phyloP scores from a whole-genome alignment of 2,329 filamentous ascomycete genomes.

The Cladosporium sphaerospermum region DNA sequence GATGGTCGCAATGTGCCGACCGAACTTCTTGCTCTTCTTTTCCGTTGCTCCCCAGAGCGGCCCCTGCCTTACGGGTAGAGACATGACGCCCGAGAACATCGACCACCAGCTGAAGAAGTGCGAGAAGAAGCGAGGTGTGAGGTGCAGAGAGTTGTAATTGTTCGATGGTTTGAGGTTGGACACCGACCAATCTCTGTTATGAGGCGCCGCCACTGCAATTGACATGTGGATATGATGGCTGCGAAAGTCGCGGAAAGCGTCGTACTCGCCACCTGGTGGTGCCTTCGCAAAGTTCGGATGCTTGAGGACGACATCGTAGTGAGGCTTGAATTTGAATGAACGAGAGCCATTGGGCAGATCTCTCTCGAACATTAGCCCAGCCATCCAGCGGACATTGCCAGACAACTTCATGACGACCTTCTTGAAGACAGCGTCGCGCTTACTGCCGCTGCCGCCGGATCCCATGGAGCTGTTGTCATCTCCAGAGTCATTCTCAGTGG shows the following conservation, averaged over 20 bases:
- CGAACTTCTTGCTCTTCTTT: conserved; percentile 98
- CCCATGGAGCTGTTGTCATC: conserved; percentile 52
- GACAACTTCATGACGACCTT: conserved; percentile 99
- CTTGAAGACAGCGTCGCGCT: conserved; percentile 79
- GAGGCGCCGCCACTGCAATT: conserved; percentile 79
- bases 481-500: conserved; percentile 37
- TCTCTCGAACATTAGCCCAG: conserved; percentile 86
- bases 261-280: conserved; percentile 56
- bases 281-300: conserved; percentile 67
- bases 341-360: conserved; percentile 65
- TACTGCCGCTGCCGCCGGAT: conserved; percentile 57
- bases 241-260: conserved; percentile 93
- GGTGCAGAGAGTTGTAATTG: conserved; percentile 94
- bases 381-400: conserved; percentile 88
- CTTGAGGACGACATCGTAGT: conserved; percentile 85
- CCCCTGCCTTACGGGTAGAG: conserved; percentile 87
- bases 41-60: conserved; percentile 84
- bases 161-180: conserved; percentile 68
- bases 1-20: conserved; percentile 92
- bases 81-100: conserved; percentile 90
- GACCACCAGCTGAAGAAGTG: conserved; percentile 99
- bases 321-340: conserved; percentile 82
- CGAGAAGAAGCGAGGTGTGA: conserved; percentile 93
- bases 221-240: conserved; percentile 97
- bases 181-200: conserved; percentile 78